These are phyloP conservation scores for Dillenia turbinata DNA, from an alignment of 164 flowering plant species.

Conservation along the genomic window DNA sequence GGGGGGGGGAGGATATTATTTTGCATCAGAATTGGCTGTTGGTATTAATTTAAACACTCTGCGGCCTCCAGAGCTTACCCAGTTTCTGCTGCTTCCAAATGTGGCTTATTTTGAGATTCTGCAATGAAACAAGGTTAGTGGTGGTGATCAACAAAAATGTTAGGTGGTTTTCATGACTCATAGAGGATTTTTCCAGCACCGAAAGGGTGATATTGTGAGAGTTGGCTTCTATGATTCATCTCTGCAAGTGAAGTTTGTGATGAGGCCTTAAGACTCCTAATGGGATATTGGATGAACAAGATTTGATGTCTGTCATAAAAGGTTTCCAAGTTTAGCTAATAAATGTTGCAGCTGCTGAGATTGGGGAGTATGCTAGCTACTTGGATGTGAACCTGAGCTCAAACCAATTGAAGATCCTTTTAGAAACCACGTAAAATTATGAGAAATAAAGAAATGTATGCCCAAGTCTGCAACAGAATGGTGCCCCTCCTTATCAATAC, in stretches of 20 bases:
- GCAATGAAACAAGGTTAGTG: constrained; percentile 11
- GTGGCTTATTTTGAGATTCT: constrained; percentile 58
- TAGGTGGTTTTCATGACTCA: constrained; percentile 44
- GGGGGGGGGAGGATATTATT: constrained; percentile 45
- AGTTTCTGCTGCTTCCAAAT: constrained; percentile 36
- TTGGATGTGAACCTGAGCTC: too few relatives aligned
- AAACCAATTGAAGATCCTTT: too few relatives aligned
- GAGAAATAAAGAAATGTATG: too few relatives aligned
- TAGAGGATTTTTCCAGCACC: constrained; percentile 41
- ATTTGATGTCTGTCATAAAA: constrained; percentile 33
- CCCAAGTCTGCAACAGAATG: too few relatives aligned
- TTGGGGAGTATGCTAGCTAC: too few relatives aligned
- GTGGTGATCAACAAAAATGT: constrained; percentile 18
- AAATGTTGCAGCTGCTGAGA: background rate
- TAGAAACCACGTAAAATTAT: constrained; percentile 22
- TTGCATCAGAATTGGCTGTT: constrained; percentile 42
- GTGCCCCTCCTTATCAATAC: too few relatives aligned
- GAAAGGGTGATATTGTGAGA: constrained; percentile 42
- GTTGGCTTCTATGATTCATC: constrained; percentile 40
- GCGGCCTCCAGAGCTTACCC: constrained; percentile 36
- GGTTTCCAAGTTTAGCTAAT: constrained; percentile 15
- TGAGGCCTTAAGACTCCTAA: constrained; percentile 29
- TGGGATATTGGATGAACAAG: constrained; percentile 37
- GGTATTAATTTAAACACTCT: constrained; percentile 36
- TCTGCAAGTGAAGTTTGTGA: constrained; percentile 42